Evolutionary conservation across 129 eudicot genomes (phyloP), one percentile per base, ranked within the genome.

Genomic region (Artemisia argyi): DNA sequence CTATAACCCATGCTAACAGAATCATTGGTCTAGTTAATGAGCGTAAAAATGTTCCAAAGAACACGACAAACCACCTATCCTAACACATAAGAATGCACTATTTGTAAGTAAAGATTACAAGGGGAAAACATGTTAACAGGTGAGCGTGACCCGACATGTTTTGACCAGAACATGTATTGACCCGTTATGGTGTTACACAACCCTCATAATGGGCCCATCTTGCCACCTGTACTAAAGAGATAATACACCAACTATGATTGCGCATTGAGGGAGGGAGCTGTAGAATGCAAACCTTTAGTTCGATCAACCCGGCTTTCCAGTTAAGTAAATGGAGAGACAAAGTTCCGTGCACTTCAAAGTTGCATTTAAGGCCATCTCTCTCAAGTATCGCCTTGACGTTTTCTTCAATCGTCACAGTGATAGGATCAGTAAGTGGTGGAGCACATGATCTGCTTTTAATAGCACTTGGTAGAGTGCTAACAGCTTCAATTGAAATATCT

Each of bases 241-340:
- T 59, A 14, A 69, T 32, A 35, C 68, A 73, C 24, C 52, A 73
- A 51, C 48, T 53, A 42, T 3, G 66, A 66, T 59, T 12, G 24
- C 11, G 67, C 42, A 61, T 61, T 10, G 66, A 16, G 32, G 18
- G 44, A 61, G 18, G 14, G 17, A 52, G 18, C 57, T 12, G 57
- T 50, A 52, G 17, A 22, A 28, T 18, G 77, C 79, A 68, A 69
- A 95, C 99, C 99, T 95, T 94, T 73, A 95, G 97, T 86, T 90
- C 97, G 83, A 95, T 84, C 56, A 78, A 72, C 24, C 91, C 99
- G 80, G 90, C 99, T 69, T 94, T 90, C 58, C 83, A 88, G 76
- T 86, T 85, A 59, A 94, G 91, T 69, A 94, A 73, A 78, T 94
- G 99, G 30, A 94, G 97, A 47, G 97, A 86, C 79, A 94, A 79